These are phyloP conservation scores for Glutinoglossum americanum DNA, from an alignment of 495 filamentous ascomycete species.

Conservation along the genomic window DNA sequence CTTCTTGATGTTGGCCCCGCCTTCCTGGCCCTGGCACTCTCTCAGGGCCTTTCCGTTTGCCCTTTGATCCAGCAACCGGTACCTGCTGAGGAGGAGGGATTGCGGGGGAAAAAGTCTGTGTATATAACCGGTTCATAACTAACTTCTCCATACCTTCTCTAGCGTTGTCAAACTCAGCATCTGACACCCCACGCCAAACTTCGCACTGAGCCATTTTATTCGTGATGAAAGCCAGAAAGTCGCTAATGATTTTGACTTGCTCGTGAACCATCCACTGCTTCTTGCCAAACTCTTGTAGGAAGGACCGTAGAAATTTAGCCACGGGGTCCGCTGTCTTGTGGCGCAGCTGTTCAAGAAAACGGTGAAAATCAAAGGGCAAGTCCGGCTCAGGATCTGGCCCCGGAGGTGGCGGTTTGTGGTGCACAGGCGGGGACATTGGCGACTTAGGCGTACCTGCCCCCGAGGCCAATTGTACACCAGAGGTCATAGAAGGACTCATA, in stretches of 20 bases:
- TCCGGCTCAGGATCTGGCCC: conserved; percentile 76
- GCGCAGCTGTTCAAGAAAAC: conserved; percentile 84
- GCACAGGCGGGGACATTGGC: conserved; percentile 31
- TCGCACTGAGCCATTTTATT: conserved; percentile 99
- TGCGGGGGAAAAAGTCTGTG: conserved; percentile 86
- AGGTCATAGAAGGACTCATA: not conserved
- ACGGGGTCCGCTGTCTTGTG: conserved; percentile 94
- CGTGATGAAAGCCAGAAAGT: conserved; percentile 93
- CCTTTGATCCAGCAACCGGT: conserved; percentile 32
- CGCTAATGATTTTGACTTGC: conserved; percentile 93
- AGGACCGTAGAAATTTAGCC: conserved; percentile 83
- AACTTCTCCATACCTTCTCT: conserved; percentile 99
- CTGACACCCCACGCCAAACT: conserved; percentile 87
- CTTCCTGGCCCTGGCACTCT: conserved; percentile 58
- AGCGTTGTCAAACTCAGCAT: conserved; percentile 95
- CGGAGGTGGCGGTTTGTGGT: conserved; percentile 49
- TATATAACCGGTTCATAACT: conserved; percentile 95
- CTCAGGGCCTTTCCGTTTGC: conserved; percentile 44
- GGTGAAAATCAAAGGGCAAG: conserved; percentile 91
- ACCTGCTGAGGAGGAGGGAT: conserved; percentile 67
- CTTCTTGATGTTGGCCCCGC: conserved; percentile 90
- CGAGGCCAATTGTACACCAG: not conserved
- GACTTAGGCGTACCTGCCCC: not conserved
- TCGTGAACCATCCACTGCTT: conserved; percentile 99
- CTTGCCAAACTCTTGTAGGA: conserved; percentile 86